Evolutionary conservation across 371 early-diverging fungal species (phyloP).

Genomic region (Aphelidium insulamus): DNA sequence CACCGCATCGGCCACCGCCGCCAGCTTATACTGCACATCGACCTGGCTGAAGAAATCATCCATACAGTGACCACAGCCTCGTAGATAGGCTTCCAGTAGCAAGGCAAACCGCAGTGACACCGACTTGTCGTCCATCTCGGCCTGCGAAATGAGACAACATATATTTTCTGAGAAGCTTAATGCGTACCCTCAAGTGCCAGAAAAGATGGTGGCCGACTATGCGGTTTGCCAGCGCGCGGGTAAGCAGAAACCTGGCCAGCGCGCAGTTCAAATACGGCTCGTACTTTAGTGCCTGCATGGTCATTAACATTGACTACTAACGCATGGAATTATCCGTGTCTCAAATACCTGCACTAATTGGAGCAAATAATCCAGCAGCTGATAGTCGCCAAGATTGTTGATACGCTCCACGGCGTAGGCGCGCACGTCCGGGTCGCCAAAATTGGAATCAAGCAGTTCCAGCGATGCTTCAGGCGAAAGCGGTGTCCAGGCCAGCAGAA

Average conservation of each 20-base stretch:
- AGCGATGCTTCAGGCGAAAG: slow-evolving; percentile 3
- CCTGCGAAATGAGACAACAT: background rate
- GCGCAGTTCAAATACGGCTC: slow-evolving; percentile 4
- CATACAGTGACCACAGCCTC: background rate
- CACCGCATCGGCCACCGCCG: slow-evolving; percentile 2
- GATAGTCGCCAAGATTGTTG: background rate
- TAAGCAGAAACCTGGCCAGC: slow-evolving; percentile 3
- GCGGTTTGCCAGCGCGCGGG: slow-evolving; percentile 1
- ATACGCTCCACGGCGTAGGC: slow-evolving; percentile 2
- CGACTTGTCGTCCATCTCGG: slow-evolving; percentile 3
- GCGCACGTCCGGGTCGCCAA: slow-evolving; percentile 4
- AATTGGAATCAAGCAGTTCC: slow-evolving; percentile 1
- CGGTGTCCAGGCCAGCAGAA: slow-evolving; percentile 1
- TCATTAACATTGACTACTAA: background rate
- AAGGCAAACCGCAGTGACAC: slow-evolving; percentile 1
- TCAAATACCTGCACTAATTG: slow-evolving; percentile 4
- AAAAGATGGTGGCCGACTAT: slow-evolving; percentile 4
- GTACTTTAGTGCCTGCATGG: slow-evolving; percentile 2
- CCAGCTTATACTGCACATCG: slow-evolving; percentile 1
- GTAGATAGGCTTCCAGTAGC: slow-evolving; percentile 4
- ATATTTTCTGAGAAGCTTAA: background rate
- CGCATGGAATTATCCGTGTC: background rate
- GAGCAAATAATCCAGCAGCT: slow-evolving; percentile 2
- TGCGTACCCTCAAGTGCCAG: slow-evolving; percentile 3
- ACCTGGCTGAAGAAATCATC: slow-evolving; percentile 1